Evolutionary conservation across 192 early-diverging fungal genomes (phyloP).

Genomic region (Backusella morwellensis): DNA sequence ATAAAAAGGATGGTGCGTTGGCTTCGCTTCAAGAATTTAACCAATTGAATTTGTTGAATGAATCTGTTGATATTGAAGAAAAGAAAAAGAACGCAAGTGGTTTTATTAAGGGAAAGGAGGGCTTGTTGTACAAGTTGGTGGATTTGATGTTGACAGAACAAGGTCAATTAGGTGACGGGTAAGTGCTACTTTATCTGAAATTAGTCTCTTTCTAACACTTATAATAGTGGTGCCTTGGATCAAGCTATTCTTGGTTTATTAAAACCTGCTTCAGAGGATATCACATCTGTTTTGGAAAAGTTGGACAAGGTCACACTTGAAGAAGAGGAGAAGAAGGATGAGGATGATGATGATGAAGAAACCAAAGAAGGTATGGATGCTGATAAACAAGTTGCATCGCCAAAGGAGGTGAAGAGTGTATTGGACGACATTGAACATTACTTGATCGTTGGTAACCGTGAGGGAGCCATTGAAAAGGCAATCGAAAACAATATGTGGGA

Average conservation of each 20-base stretch:
- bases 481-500: slow-evolving; percentile 69
- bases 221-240: slow-evolving; percentile 42
- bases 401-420: slow-evolving; percentile 14
- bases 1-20: not conserved
- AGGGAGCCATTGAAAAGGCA: slow-evolving; percentile 50
- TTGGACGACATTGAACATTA: slow-evolving; percentile 58
- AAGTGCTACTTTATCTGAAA: slow-evolving; percentile 6
- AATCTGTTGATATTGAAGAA: slow-evolving; percentile 31
- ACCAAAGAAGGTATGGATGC: slow-evolving; percentile 15
- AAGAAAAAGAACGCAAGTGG: slow-evolving; percentile 44
- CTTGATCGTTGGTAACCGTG: slow-evolving; percentile 60
- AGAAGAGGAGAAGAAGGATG: not conserved
- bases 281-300: not conserved
- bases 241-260: slow-evolving; percentile 45
- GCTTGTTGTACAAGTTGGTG: slow-evolving; percentile 62
- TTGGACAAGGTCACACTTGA: not conserved
- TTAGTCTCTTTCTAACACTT: slow-evolving; percentile 3
- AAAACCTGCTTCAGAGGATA: slow-evolving; percentile 9
- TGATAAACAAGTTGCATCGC: not conserved
- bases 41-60: slow-evolving; percentile 40
- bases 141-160: slow-evolving; percentile 62
- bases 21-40: not conserved
- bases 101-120: slow-evolving; percentile 15
- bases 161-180: slow-evolving; percentile 56
- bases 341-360: slow-evolving; percentile 22